phyloP scores from a whole-genome alignment of 805 yeast genomes.

The Monosporozyma aquatica region DNA sequence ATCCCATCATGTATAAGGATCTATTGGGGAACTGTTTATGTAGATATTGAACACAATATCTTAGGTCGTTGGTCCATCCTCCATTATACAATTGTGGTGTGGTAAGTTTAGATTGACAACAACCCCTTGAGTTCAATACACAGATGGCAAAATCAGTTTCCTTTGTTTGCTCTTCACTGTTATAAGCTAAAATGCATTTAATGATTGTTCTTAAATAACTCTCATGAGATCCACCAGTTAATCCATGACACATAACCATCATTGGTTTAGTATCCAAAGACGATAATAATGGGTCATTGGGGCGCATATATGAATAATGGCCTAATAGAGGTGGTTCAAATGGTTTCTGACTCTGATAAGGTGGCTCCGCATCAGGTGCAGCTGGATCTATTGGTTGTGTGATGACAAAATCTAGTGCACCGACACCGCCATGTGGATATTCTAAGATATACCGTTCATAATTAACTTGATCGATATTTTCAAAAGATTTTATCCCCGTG shows the following conservation, averaged over 20 bases:
- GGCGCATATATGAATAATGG: constrained; percentile 24
- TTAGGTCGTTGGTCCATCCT: constrained; percentile 61
- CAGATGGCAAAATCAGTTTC: constrained; percentile 46
- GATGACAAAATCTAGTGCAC: constrained; percentile 55
- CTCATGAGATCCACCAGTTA: constrained; percentile 82
- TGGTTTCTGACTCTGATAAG: constrained; percentile 31
- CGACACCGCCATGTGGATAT: constrained; percentile 54
- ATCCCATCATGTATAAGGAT: constrained; percentile 66
- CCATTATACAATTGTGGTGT: constrained; percentile 66
- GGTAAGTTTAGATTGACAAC: constrained; percentile 59
- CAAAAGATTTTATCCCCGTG: constrained; percentile 43
- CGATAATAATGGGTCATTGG: constrained; percentile 33
- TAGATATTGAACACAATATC: constrained; percentile 45
- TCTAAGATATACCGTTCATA: constrained; percentile 53
- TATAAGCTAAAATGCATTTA: background rate
- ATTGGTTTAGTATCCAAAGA: constrained; percentile 44
- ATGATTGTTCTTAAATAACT: constrained; percentile 58
- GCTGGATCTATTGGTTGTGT: constrained; percentile 1
- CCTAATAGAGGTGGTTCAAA: constrained; percentile 12
- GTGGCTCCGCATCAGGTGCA: background rate
- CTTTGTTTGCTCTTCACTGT: constrained; percentile 29
- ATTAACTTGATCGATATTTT: constrained; percentile 40
- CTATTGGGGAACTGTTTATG: constrained; percentile 45
- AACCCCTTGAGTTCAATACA: constrained; percentile 69
- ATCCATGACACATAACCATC: constrained; percentile 61